Evolutionary conservation across 305 asterid genomes (phyloP), one percentile per base, ranked within the genome.

Genomic region (Solanum hybrid): DNA sequence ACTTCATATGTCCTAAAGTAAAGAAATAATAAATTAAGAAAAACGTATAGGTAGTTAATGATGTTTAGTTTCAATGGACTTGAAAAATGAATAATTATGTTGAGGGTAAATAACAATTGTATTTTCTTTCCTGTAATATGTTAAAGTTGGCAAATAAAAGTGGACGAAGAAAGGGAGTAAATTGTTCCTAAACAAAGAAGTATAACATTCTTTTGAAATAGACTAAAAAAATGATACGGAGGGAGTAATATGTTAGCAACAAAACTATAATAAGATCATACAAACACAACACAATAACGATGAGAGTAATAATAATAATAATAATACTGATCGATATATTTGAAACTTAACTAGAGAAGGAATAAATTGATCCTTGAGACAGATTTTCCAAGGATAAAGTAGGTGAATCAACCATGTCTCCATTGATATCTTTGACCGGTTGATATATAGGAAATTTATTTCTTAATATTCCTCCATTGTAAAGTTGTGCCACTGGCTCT

Each of bases 401-500:
- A 10, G 90, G 94, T 7, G 90, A 79, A 85, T 38, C 32, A 60
- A 81, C 79, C 31, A 24, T 32, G 79, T 79, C 91, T 42, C 89
- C 91, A 13, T 90, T 42, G 14, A 51, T 88, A 16, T 60, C 87
- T 85, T 82, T 36, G 5, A 88, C 86, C 14, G 72, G 73, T 60
- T 12, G 71, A 87, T 46, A 88, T 29, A 84, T 26, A 6, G 90
- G 91, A 27, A 84, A 79, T 37, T 86, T 90, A 80, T 92, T 88
- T 87, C 86, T 91, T 91, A 96, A 94, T 79, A 95, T 88, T 24
- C 98, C 98, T 90, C 97, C 98, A n/a, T 87, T 73, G 93, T 95
- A 95, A 56, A 95, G 95, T 85, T 97, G 91, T 7, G 89, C 85
- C 90, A 93, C 97, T 10, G 96, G 92, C 86, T 79, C 90, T 88